These are phyloP conservation scores for Rubia peregrina DNA, from an alignment of 305 asterid species.

Conservation along the genomic window DNA sequence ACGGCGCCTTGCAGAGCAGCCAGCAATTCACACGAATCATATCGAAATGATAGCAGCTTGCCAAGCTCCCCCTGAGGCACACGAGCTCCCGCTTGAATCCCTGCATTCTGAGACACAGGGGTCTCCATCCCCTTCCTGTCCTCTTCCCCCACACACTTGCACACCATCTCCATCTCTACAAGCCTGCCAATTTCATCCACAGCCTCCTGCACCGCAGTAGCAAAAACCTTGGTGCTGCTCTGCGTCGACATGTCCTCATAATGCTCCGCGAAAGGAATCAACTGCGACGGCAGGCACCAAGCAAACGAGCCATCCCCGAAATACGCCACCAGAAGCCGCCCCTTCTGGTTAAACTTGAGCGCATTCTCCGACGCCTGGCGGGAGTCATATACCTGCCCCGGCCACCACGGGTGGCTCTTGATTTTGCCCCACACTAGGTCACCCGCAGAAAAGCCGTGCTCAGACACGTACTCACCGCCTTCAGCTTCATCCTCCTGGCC, in stretches of 20 bases:
- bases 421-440: constrained; percentile 78
- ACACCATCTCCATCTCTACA: constrained; percentile 43
- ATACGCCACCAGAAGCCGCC: constrained; percentile 48
- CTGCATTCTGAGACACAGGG: constrained; percentile 38
- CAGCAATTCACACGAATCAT: constrained; percentile 37
- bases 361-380: constrained; percentile 53
- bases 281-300: constrained; percentile 51
- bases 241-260: constrained; percentile 38
- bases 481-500: constrained; percentile 9
- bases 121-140: constrained; percentile 30
- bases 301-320: constrained; percentile 60
- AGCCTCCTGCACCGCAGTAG: constrained; percentile 41
- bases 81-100: constrained; percentile 40
- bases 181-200: constrained; percentile 43
- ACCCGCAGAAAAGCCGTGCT: constrained; percentile 34
- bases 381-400: constrained; percentile 54
- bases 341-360: constrained; percentile 27
- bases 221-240: constrained; percentile 41
- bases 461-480: constrained; percentile 17
- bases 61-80: constrained; percentile 44
- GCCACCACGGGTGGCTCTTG: constrained; percentile 75
- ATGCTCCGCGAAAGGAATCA: constrained; percentile 45
- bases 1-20: constrained; percentile 28
- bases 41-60: constrained; percentile 33
- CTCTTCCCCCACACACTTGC: constrained; percentile 34